Evolutionary conservation across 225 moss, liverwort and hornwort genomes (phyloP), one percentile per base, ranked within the genome.

Genomic region (Pseudisothecium myosuroides): DNA sequence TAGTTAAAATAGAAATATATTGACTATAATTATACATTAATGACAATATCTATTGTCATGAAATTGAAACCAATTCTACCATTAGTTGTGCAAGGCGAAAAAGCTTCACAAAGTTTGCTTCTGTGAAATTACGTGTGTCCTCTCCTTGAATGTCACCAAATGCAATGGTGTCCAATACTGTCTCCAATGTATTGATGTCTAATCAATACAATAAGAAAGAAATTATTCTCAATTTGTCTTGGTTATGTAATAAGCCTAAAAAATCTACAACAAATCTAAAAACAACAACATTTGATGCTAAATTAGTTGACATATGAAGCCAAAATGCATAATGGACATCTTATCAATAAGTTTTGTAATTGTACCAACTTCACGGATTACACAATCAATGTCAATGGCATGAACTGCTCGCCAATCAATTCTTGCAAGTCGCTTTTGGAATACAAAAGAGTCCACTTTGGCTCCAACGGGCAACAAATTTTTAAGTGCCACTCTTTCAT

Each of bases 141-240:
- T 99, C 99, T 86, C 95, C 97, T 94, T 95, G 97, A 67, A 99
- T 92, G 67, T 99, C 97, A 16, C 95, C 95, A 89, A 96, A 99
- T 36, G 96, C 91, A 90, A 99, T 99, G 32, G 96, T 96, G 47
- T 99, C 96, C 65, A 97, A 80, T 17, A 96, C 94, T 16, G 92
- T 91, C 87, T 97, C 96, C 36, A 99, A 67, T 21, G 94, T 88
- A 73, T 95, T 96, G 68, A 97, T 92, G 83, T 99, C 99, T 99
- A 63, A 80, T 78, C 62, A 80, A 84, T 73, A 68, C 55, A 80
- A 83, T 28, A 43, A 66, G 18, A 83, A 79, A 5, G 47, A 88
- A 83, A 26, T 58, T 20, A 68, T 47, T 64, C 45, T 29, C 49
- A 91, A 19, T 18, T 87, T 52, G 19, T 19, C 20, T 39, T 73